These are phyloP conservation scores for Diplocarpon mali DNA, from an alignment of 2,329 filamentous ascomycete genomes.

Conservation along the genomic window DNA sequence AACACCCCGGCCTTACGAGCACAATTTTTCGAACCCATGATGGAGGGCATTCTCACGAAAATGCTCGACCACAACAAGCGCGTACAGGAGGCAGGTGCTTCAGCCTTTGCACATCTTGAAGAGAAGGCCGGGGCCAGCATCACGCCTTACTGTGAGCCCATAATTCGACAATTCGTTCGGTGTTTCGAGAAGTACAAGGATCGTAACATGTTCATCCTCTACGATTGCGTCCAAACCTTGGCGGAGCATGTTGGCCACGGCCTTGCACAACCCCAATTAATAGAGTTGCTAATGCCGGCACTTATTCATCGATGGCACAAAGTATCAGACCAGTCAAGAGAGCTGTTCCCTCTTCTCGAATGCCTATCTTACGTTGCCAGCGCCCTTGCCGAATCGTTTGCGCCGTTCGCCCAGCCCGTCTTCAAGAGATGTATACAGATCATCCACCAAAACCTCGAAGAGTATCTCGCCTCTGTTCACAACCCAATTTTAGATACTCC, in stretches of 20 bases:
- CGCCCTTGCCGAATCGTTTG: slow-evolving; percentile 71
- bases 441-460: slow-evolving; percentile 83
- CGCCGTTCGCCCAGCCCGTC: slow-evolving; percentile 75
- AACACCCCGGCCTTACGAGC: slow-evolving; percentile 54
- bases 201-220: slow-evolving; percentile 96
- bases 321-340: slow-evolving; percentile 78
- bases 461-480: slow-evolving; percentile 57
- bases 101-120: slow-evolving; percentile 90
- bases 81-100: slow-evolving; percentile 92
- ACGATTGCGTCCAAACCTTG: slow-evolving; percentile 95
- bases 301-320: slow-evolving; percentile 80
- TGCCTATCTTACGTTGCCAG: slow-evolving; percentile 90
- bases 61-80: slow-evolving; percentile 98
- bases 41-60: slow-evolving; percentile 86
- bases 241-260: slow-evolving; percentile 81
- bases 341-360: slow-evolving; percentile 91
- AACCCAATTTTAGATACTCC: slow-evolving; percentile 63
- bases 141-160: slow-evolving; percentile 77
- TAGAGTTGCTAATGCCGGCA: slow-evolving; percentile 82
- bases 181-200: slow-evolving; percentile 97
- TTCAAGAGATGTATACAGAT: slow-evolving; percentile 84
- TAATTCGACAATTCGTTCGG: slow-evolving; percentile 80
- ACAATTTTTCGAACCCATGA: slow-evolving; percentile 84
- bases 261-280: slow-evolving; percentile 70
- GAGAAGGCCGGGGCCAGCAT: slow-evolving; percentile 79